phyloP scores from a whole-genome alignment of 345 rosid species.

The Eucalyptus decipiens region DNA sequence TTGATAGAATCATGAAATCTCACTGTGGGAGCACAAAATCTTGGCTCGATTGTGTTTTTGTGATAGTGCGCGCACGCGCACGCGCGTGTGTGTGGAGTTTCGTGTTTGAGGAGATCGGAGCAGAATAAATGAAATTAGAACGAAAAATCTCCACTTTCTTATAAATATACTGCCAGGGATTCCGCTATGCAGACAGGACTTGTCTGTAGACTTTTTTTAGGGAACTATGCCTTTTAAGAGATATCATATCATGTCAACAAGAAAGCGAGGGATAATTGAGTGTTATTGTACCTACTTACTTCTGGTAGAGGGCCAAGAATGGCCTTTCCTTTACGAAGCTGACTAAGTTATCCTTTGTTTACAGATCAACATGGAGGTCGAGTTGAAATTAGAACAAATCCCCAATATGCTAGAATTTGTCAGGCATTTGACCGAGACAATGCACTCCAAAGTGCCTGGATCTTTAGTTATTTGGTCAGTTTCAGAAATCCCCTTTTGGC shows the following conservation, averaged over 20 bases:
- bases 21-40: not conserved
- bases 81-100: not conserved
- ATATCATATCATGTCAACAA: not conserved
- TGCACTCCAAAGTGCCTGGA: slow-evolving; percentile 63
- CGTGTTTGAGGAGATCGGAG: not conserved
- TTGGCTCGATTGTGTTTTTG: not conserved
- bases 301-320: not conserved
- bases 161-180: not conserved
- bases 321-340: not conserved
- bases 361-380: slow-evolving; percentile 74
- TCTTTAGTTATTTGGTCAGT: slow-evolving; percentile 75
- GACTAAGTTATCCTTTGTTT: not conserved
- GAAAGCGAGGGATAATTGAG: not conserved
- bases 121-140: not conserved
- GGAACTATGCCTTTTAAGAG: not conserved
- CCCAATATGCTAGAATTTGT: slow-evolving; percentile 60
- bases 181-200: not conserved
- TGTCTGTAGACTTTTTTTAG: not conserved
- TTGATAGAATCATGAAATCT: not conserved
- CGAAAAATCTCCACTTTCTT: not conserved
- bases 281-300: not conserved
- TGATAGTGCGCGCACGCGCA: not conserved
- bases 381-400: slow-evolving; percentile 29
- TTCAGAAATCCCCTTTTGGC: not conserved
- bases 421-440: slow-evolving; percentile 48